phyloP scores from a whole-genome alignment of 257 asterid species.

The Anisodus tanguticus region DNA sequence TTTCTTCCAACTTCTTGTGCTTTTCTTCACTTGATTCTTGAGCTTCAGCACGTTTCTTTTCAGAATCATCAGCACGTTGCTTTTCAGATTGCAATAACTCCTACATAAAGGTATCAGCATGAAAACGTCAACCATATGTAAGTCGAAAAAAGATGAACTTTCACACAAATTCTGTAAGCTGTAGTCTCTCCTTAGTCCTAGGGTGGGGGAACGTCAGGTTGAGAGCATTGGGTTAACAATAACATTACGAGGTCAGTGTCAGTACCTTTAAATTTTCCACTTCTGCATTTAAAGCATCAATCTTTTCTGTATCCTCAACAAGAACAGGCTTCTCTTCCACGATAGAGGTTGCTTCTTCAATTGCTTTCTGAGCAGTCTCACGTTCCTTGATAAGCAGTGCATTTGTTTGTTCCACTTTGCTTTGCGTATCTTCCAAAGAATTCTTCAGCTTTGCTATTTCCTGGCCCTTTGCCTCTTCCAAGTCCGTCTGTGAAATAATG shows the following conservation, averaged over 20 bases:
- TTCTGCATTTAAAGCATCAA: slow-evolving; percentile 77
- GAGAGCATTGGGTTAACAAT: slow-evolving; percentile 19
- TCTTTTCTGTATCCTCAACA: slow-evolving; percentile 86
- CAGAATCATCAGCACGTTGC: slow-evolving; percentile 78
- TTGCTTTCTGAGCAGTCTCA: slow-evolving; percentile 86
- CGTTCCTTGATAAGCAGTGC: slow-evolving; percentile 73
- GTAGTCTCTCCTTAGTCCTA: slow-evolving; percentile 6
- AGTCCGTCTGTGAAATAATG: slow-evolving; percentile 63
- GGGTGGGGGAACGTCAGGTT: slow-evolving; percentile 10
- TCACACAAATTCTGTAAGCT: background rate
- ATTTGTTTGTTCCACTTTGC: slow-evolving; percentile 79
- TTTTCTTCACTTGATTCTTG: slow-evolving; percentile 68
- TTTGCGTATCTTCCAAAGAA: slow-evolving; percentile 69
- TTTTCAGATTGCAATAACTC: slow-evolving; percentile 65
- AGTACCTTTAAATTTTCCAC: slow-evolving; percentile 73
- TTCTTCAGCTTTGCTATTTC: slow-evolving; percentile 78
- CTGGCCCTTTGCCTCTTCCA: slow-evolving; percentile 85
- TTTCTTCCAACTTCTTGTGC: slow-evolving; percentile 84
- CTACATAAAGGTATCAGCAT: slow-evolving; percentile 42
- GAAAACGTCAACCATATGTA: background rate
- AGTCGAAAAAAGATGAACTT: slow-evolving; percentile 21
- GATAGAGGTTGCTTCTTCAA: slow-evolving; percentile 77
- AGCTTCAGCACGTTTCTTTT: slow-evolving; percentile 66
- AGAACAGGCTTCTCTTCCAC: slow-evolving; percentile 75
- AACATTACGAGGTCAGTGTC: slow-evolving; percentile 32